Percentiles rank a stretch among this genome's conserved stretches.
Evolutionary conservation across 73 alveolate species (phyloP).

Genomic region (Uronychia binucleata): DNA sequence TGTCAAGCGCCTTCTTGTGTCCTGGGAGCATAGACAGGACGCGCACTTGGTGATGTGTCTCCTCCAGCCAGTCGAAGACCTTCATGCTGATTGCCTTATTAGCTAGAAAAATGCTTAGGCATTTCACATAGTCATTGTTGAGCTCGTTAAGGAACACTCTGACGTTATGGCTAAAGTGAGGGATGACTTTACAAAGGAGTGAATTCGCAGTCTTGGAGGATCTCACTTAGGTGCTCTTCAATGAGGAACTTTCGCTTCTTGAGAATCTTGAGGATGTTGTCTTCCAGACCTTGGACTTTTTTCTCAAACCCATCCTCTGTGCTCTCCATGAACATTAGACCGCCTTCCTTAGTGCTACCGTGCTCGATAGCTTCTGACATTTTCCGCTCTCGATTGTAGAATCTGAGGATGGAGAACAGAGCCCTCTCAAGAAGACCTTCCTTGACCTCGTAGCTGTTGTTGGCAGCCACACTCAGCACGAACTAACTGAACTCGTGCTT

Average conservation of each 20-base stretch:
- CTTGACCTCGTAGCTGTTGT: neutral
- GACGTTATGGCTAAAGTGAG: neutral
- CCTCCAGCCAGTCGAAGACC: constrained; percentile 45
- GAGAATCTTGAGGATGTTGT: neutral
- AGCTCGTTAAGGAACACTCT: constrained; percentile 36
- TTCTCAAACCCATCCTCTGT: too few relatives aligned
- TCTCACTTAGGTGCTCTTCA: neutral
- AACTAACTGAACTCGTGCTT: neutral
- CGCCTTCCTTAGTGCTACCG: neutral
- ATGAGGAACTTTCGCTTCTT: neutral
- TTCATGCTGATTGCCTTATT: neutral
- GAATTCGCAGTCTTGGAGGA: neutral
- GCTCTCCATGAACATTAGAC: too few relatives aligned
- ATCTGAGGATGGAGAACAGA: neutral
- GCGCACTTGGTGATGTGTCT: neutral
- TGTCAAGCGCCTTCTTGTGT: neutral
- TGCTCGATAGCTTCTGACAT: neutral
- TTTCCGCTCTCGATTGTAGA: neutral
- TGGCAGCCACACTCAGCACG: neutral
- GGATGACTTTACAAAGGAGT: neutral
- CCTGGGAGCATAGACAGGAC: neutral
- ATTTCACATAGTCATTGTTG: constrained; percentile 24
- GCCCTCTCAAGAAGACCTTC: neutral
- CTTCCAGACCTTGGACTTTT: neutral
- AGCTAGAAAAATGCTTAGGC: constrained; percentile 30